Evolutionary conservation across 768 basidiomycete species (phyloP), one percentile per base, ranked within the genome.

Genomic region (Pisolithus tinctorius): DNA sequence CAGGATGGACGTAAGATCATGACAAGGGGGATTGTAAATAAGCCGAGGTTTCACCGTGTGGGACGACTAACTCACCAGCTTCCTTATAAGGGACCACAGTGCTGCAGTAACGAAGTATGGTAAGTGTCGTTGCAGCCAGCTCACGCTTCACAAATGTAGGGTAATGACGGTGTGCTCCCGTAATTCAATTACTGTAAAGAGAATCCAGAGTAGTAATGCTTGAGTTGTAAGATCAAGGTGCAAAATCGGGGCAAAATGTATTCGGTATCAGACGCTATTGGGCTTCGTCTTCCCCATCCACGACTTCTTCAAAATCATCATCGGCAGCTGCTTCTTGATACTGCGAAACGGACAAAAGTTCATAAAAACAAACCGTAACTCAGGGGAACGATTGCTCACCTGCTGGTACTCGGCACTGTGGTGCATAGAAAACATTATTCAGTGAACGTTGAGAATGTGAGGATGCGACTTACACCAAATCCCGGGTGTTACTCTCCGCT

Each of bases 391-490:
- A 40, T 31, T 41, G 48, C 69, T 56, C 58, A 82, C 86, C 76
- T 89, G 89, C 65, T 93, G 90, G 71, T 95, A 95, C 64, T 97
- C 93, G 50, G 89, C 79, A 53, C 88, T 90, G 48, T n/a, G 55
- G 2, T 2, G 23, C 25, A 52, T 49, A 30, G 23, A 10, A 58
- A 31, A 58, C 23, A 48, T 38, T 54, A 36, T 57, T 37, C 14
- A 23, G 25, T 55, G 34, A 29, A 26, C 52, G 3, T 13, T 17
- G 30, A 30, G 2, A 47, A 50, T 14, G 23, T 49, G 29, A 17
- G 57, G 10, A 6, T n/a, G 8, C 25, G 16, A 71, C 88, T 66
- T 65, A 91, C 88, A 92, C 84, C 45, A 93, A 66, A 70, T 93
- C 91, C 3, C 75, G 77, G 2, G 79, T 72, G 63, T 92, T 91